Conservation (phyloP, 176 grass and related monocot species). For the Canna indica region DNA sequence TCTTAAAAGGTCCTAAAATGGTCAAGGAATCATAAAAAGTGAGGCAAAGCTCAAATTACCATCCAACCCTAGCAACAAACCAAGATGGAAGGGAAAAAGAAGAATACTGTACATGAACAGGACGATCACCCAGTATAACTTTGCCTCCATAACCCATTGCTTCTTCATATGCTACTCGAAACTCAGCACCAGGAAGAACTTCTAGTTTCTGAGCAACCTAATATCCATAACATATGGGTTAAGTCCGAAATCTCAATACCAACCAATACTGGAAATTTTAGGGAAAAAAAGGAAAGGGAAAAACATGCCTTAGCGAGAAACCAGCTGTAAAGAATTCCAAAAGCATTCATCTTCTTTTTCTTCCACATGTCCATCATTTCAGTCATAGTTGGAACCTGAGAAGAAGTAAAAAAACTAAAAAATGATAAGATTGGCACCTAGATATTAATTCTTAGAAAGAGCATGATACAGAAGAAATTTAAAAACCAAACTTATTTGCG, state of each 20-base stretch:
- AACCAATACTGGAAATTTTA: constrained; percentile 13
- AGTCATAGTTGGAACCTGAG: constrained; percentile 73
- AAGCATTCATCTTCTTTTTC: constrained; percentile 86
- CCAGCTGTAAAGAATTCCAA: constrained; percentile 93
- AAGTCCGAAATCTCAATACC: constrained; percentile 17
- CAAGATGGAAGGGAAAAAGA: not conserved
- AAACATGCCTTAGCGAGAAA: constrained; percentile 81
- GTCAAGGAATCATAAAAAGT: no score
- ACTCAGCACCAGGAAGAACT: constrained; percentile 84
- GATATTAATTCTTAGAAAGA: not conserved
- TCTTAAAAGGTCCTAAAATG: no score
- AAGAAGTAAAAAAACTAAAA: constrained; percentile 1
- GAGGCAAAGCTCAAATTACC: not conserved
- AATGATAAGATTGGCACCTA: not conserved
- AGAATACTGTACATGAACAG: constrained; percentile 50
- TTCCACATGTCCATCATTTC: constrained; percentile 99
- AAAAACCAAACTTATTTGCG: not conserved
- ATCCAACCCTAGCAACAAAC: not conserved
- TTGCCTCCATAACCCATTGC: constrained; percentile 69
- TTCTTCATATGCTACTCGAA: constrained; percentile 89
- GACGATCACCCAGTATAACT: constrained; percentile 89
- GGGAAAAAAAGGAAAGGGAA: constrained; percentile 5
- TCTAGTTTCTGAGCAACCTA: constrained; percentile 84
- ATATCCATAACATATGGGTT: constrained; percentile 17
- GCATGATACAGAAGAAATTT: not conserved